A percentile compares a stretch with the other conserved stretches of the same genome.
phyloP scores from a whole-genome alignment of 2,329 filamentous ascomycete species.

The Drechslera avenae region DNA sequence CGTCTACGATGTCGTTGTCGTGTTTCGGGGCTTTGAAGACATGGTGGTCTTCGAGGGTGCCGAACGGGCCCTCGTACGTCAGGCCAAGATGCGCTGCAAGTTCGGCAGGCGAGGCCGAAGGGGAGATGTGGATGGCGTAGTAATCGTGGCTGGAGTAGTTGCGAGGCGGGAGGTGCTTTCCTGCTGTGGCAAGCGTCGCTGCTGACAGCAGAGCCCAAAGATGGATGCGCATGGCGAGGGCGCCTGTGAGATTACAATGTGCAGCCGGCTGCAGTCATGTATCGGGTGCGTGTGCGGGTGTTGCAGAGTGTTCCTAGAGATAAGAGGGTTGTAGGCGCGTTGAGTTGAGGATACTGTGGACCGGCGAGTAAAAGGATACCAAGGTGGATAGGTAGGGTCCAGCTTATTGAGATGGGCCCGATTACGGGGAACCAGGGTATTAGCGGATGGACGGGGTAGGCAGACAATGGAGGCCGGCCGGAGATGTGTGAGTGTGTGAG shows the following conservation, averaged over 20 bases:
- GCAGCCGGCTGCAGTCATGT: conserved; percentile 26
- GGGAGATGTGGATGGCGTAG: conserved; percentile 85
- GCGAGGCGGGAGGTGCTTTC: conserved; percentile 58
- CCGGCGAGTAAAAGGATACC: conserved; percentile 10
- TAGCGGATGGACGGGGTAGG: not conserved
- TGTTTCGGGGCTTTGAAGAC: conserved; percentile 74
- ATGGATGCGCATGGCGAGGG: conserved; percentile 47
- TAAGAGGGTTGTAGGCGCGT: too few relatives aligned
- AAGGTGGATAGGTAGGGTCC: not conserved
- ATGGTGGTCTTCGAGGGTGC: conserved; percentile 79
- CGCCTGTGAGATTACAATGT: conserved; percentile 13
- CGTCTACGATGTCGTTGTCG: conserved; percentile 60
- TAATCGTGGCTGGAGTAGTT: conserved; percentile 86
- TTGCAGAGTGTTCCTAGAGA: not conserved
- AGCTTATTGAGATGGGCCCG: conserved; percentile 23
- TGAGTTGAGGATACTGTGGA: conserved; percentile 16
- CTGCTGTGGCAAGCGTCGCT: conserved; percentile 38
- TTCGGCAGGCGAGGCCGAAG: conserved; percentile 66
- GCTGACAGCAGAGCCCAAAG: conserved; percentile 50
- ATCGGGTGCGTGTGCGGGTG: not conserved
- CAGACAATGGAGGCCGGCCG: not conserved
- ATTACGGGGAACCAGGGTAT: conserved; percentile 8
- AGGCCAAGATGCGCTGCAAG: conserved; percentile 77
- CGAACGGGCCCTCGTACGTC: conserved; percentile 78
- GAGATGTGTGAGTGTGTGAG: not conserved